Evolutionary conservation across 2,329 filamentous ascomycete species (phyloP), one percentile per base, ranked within the genome.

Genomic region (Neurospora crassa): DNA sequence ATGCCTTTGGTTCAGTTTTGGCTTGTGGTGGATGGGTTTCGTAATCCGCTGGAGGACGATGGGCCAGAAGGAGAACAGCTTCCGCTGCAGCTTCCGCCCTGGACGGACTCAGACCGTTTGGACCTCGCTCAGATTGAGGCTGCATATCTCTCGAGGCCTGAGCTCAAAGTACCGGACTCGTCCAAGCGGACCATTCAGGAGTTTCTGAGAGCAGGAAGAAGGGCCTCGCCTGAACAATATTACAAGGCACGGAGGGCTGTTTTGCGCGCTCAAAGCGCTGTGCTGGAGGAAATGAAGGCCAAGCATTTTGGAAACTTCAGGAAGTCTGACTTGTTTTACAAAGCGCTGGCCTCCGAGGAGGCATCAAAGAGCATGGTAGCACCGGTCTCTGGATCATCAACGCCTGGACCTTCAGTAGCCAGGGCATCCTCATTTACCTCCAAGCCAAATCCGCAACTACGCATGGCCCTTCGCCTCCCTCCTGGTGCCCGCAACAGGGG

Each of bases 1-100:
- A 95, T 98, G 91, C 88, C 92, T 16, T 83, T 97, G 67, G 94
- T 99, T 6, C 96, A 99, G 78, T 99, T 98, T 80, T 99, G 95
- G 94, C 90, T 99, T 53, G 96, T 98, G 3, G 96, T 98, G 6
- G 96, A 99, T 81, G 95, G 96, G 0, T 93, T 98, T 76, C 91
- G 96, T 59, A 97, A 96, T 76, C 96, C 96, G 0, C 83, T 99
- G 2, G 96, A 99, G 80, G 87, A 88, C 40, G 91, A 92, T 76
- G 90, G 91, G 43, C 90, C 90, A 24, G 92, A 96, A 72, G 90
- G 89, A 40, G 85, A 88, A 42, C 84, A 90, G 68, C 80, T 88
- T 1, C 87, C 91, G 2, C 83, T 89, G 1, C 86, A 84, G 40
- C 81, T 91, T 20, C 84, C 87, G 2, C 87, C 89, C 69, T 97